Base-by-base conservation (phyloP, 179 eudicot genomes). In the Sideroxylon spinosum region DNA sequence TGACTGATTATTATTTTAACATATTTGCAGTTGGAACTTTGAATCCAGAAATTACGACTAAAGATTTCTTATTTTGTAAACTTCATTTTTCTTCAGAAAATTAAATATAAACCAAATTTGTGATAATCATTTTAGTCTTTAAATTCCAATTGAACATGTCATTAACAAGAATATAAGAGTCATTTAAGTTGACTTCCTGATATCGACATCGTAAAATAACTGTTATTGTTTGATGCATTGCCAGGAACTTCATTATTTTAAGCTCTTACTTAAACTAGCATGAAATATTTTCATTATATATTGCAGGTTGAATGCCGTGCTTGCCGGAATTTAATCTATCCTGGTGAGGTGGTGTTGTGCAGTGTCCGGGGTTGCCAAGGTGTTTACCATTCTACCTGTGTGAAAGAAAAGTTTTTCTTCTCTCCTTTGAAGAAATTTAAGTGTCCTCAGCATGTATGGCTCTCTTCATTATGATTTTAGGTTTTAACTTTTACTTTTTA, bases 371-470 rank as follows among this genome's bases (percentile, higher is more conserved):
- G 85, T 28, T 94, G 98, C 81, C 80, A 66, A 69, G 80, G 74
- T 68, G 81, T 78, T 55, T 92, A 84, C 69, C 98, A 94, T 85
- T 76, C 84, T 22, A 75, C 48, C 80, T 94, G 98, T 79, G 93
- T 86, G 53, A 86, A 81, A 84, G 79, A 88, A 69, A 82, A 72
- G 29, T 82, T 83, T 71, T 81, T 80, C 37, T 82, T 80, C 61
- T 78, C 86, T 16, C 76, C 83, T 64, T 67, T 78, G 20, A 88
- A 85, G 83, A 88, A 83, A 76, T 88, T 90, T 76, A 92, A 89
- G 82, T 94, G 98, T 82, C 97, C 91, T 73, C 98, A 87, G 79
- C 98, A 94, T 94, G 98, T 91, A 89, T 82, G 59, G 1, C 61
- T 68, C 61, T 71, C 26, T 22, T 62, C 49, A 23, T 69, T 60